phyloP scores from a whole-genome alignment of 164 flowering plant genomes.

The Liriodendron chinense region DNA sequence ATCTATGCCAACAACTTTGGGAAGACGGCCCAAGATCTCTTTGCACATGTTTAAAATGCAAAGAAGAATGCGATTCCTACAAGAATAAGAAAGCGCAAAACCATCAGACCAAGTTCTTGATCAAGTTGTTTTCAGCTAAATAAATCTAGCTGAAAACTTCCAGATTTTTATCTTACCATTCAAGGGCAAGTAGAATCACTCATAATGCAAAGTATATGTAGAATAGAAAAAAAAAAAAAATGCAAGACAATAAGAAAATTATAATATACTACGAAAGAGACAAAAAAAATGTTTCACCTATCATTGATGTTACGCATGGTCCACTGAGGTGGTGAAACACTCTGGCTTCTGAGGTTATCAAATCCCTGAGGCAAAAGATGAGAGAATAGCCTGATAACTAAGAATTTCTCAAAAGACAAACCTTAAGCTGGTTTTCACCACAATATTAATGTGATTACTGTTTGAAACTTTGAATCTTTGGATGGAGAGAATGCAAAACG shows the following conservation, averaged over 20 bases:
- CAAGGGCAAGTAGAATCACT: neutral
- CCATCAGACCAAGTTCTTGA: neutral
- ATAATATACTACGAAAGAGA: neutral
- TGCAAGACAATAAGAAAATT: neutral
- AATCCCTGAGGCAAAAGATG: constrained; percentile 61
- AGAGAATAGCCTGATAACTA: neutral
- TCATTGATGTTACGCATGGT: constrained; percentile 98
- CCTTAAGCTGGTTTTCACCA: neutral
- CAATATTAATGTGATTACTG: too few relatives aligned
- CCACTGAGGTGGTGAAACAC: constrained; percentile 98
- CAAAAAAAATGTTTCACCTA: constrained; percentile 41
- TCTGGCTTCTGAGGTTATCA: constrained; percentile 94
- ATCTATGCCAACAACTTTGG: constrained; percentile 97
- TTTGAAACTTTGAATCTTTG: too few relatives aligned
- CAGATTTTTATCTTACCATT: neutral
- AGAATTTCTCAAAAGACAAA: neutral
- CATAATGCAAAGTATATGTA: neutral
- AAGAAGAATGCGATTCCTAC: constrained; percentile 84
- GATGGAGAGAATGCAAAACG: neutral
- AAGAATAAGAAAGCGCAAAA: constrained; percentile 7
- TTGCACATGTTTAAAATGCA: constrained; percentile 80
- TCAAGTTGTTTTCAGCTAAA: neutral
- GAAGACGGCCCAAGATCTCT: constrained; percentile 80
- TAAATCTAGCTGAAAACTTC: neutral
- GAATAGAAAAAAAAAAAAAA: too few relatives aligned